Base-by-base conservation (phyloP, 306 rosid genomes). In the Vigna mungo region DNA sequence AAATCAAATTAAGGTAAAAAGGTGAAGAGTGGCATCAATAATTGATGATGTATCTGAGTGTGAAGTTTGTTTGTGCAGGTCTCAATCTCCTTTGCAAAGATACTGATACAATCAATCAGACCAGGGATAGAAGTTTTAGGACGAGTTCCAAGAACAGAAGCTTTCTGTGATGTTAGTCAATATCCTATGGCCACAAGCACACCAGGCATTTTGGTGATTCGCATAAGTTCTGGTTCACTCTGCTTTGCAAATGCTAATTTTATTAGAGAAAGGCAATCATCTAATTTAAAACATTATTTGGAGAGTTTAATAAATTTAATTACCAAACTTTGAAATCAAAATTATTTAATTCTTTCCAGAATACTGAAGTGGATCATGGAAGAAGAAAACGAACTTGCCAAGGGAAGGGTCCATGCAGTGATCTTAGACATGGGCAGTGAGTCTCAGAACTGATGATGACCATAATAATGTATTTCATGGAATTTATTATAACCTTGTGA, bases 171-270 rank as follows among this genome's bases (percentile, higher is more conserved):
- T 80, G 89, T 88, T 30, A 70, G 34, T 59, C 96, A 91, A 86
- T 94, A 89, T 68, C 97, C 98, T 5, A 89, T 90, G 94, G 96
- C 96, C 77, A 77, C 76, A 30, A 88, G 78, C 75, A 78, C 86
- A 72, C 90, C 90, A 20, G 93, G 93, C 68, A 78, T 91, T 71
- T 67, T 85, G 75, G 83, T 84, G 2, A 77, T 94, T 71, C 90
- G 98, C 51, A 84, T 87, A 46, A 88, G 87, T 84, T 88, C 97
- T 61, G 87, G 87, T 62, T 86, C 92, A 48, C 90, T 94, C 62
- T 94, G 98, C 82, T 94, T 94, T 68, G 96, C 96, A 7, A 94
- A 94, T 81, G 93, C 98, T 2, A 90, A 84, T 62, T 87, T 91
- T 64, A 82, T 92, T 8, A 86, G 90, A 86, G 96, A 92, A 83